Evolutionary conservation across 192 early-diverging fungal species (phyloP).

Genomic region (Helicostylum pulchrum): DNA sequence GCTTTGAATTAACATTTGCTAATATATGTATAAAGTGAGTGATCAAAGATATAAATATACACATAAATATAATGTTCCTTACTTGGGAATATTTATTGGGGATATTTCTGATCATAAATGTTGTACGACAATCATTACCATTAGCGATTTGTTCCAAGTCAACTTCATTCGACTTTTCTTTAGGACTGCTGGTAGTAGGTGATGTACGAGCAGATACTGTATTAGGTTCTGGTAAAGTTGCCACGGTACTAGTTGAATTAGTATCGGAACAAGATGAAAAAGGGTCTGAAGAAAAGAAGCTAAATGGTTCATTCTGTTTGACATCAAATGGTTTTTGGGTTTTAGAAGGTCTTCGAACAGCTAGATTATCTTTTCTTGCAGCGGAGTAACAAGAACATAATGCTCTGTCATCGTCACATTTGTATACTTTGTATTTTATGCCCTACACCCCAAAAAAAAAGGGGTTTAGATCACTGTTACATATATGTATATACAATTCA

Average conservation of each 20-base stretch:
- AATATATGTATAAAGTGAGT: constrained; percentile 5
- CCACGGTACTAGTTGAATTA: not conserved
- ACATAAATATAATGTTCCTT: not conserved
- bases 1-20: constrained; percentile 74
- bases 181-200: not conserved
- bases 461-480: too few species aligned
- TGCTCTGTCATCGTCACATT: not conserved
- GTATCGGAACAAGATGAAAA: not conserved
- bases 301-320: not conserved
- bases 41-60: not conserved
- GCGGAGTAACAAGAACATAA: not conserved
- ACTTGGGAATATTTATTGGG: constrained; percentile 85
- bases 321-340: not conserved
- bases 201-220: not conserved
- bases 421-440: not conserved
- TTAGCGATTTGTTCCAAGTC: not conserved
- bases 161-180: not conserved
- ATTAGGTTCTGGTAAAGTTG: not conserved
- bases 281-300: not conserved
- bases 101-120: constrained; percentile 86
- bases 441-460: not conserved
- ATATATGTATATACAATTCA: not conserved
- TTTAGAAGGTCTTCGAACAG: not conserved
- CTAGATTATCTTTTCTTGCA: not conserved
- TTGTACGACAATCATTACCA: constrained; percentile 62